Percentiles rank a stretch among this genome's conserved stretches.
phyloP scores from a whole-genome alignment of 2,329 filamentous ascomycete species.

The Beauveria varroae region DNA sequence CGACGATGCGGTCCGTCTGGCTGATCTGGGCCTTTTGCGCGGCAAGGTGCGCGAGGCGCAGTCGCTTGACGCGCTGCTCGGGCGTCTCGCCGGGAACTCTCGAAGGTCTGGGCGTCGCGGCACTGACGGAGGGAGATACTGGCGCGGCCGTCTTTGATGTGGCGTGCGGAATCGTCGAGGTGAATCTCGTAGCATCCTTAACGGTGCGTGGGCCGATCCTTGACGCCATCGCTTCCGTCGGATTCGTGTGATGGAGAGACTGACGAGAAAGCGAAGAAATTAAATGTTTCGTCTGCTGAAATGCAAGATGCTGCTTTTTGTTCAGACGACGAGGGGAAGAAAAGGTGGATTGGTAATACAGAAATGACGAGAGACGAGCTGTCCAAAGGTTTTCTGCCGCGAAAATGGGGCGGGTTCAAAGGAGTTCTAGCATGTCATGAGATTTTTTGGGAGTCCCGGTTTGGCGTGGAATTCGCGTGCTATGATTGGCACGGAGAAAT shows the following conservation, averaged over 20 bases:
- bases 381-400: constrained; percentile 4
- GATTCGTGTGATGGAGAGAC: background rate
- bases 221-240: constrained; percentile 28
- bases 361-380: background rate
- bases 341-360: background rate
- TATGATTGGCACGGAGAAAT: constrained; percentile 13
- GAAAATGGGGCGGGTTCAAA: constrained; percentile 11
- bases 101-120: constrained; percentile 19
- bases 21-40: constrained; percentile 53
- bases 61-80: constrained; percentile 59
- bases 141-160: constrained; percentile 48
- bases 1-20: constrained; percentile 42
- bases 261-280: background rate
- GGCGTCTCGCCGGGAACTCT: constrained; percentile 49
- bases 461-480: constrained; percentile 11
- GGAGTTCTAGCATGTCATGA: constrained; percentile 10
- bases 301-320: too few relatives aligned
- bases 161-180: constrained; percentile 51
- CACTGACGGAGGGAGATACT: constrained; percentile 13
- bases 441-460: constrained; percentile 12
- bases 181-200: constrained; percentile 70
- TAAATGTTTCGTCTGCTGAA: background rate
- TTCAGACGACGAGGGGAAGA: background rate
- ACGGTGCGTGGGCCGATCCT: constrained; percentile 56
- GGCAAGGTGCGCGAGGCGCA: constrained; percentile 61